Conservation (phyloP, 495 filamentous ascomycete genomes). For the Penicillium taxi region DNA sequence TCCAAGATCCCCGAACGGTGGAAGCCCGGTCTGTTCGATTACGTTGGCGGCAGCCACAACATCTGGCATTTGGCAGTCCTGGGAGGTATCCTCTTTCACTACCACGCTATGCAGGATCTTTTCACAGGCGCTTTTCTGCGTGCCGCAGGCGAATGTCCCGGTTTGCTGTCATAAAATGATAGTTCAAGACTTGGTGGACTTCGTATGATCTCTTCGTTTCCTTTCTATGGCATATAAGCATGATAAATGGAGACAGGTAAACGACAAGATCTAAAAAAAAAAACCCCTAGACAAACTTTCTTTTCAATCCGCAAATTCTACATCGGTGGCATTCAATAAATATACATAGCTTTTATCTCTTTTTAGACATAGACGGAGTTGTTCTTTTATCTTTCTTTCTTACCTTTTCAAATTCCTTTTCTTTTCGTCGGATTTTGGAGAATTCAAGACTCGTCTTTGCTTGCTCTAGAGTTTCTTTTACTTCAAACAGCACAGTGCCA, state of each 20-base stretch:
- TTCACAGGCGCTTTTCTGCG: slow-evolving; percentile 78
- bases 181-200: slow-evolving; percentile 1
- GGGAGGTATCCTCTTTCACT: slow-evolving; percentile 95
- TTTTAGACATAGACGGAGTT: slow-evolving; percentile 15
- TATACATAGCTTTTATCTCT: background rate
- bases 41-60: slow-evolving; percentile 89
- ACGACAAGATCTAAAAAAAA: background rate
- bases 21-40: slow-evolving; percentile 89
- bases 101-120: slow-evolving; percentile 89
- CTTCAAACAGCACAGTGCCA: too few species aligned
- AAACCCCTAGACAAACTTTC: too few species aligned
- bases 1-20: slow-evolving; percentile 88
- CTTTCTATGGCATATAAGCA: slow-evolving; percentile 5
- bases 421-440: background rate
- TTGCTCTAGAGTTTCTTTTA: background rate
- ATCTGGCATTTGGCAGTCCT: slow-evolving; percentile 96
- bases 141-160: slow-evolving; percentile 50
- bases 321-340: too few species aligned
- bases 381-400: slow-evolving; percentile 5
- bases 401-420: slow-evolving; percentile 1
- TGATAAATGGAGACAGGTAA: slow-evolving; percentile 11
- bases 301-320: too few species aligned
- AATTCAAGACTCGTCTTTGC: background rate
- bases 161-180: slow-evolving; percentile 17
- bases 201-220: slow-evolving; percentile 2